A percentile compares a stretch with the other conserved stretches of the same genome.
These are phyloP conservation scores for Coprinopsis marcescibilis DNA, from an alignment of 768 basidiomycete genomes.

Conservation along the genomic window DNA sequence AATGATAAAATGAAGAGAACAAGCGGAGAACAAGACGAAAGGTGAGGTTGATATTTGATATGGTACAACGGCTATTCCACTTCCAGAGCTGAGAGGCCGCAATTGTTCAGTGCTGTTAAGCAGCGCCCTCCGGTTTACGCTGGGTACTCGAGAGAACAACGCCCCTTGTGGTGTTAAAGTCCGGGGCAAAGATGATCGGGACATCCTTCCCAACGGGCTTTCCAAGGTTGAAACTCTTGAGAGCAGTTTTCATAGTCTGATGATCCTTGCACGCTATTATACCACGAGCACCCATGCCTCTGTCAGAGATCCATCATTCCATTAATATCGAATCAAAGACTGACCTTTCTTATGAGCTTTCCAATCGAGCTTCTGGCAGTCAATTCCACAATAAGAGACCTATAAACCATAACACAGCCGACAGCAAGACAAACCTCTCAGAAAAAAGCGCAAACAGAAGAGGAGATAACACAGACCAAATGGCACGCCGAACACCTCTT, in stretches of 20 bases:
- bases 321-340: not conserved
- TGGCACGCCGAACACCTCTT: constrained; percentile 36
- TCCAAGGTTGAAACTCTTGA: not conserved
- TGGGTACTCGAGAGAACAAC: not conserved
- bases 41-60: no score
- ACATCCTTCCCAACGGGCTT: not conserved
- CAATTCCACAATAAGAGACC: constrained; percentile 12
- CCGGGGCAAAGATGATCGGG: not conserved
- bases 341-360: constrained; percentile 12
- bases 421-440: not conserved
- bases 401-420: not conserved
- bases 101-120: no score
- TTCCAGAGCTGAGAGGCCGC: no score
- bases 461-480: constrained; percentile 12
- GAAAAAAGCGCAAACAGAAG: not conserved
- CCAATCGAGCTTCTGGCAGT: constrained; percentile 16
- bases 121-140: no score
- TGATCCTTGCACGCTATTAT: not conserved
- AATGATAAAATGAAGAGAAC: no score
- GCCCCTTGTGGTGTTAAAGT: not conserved
- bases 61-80: no score
- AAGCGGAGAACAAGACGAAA: no score
- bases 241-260: not conserved
- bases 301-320: not conserved
- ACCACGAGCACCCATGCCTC: not conserved